Conservation (phyloP, 768 basidiomycete species). For the Naganishia vishniacii region DNA sequence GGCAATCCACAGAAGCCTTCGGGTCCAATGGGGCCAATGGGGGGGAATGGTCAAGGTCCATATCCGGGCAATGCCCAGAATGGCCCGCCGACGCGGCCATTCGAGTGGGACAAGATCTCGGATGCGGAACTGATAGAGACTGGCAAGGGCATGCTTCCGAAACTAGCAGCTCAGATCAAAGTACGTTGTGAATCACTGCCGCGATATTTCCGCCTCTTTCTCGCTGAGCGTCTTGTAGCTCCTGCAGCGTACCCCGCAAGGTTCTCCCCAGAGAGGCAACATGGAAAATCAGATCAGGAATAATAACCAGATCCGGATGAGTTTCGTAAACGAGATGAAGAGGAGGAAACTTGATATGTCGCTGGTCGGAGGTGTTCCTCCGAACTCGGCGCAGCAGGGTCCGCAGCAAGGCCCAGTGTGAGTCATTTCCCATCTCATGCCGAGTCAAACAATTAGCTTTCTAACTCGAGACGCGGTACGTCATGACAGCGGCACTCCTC, state of each 20-base stretch:
- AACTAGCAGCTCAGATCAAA: slow-evolving; percentile 17
- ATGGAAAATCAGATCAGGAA: slow-evolving; percentile 16
- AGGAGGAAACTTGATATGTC: slow-evolving; percentile 21
- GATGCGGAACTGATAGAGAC: slow-evolving; percentile 22
- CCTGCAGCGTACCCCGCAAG: not conserved
- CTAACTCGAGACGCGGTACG: not conserved
- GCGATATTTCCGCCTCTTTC: not conserved
- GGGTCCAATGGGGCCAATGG: not conserved
- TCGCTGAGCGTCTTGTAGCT: not conserved
- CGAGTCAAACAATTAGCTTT: not conserved
- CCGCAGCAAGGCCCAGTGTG: slow-evolving; percentile 12
- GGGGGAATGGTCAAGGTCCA: slow-evolving; percentile 5
- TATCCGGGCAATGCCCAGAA: not conserved
- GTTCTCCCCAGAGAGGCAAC: not conserved
- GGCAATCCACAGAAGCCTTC: slow-evolving; percentile 7
- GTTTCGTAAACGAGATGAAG: slow-evolving; percentile 21
- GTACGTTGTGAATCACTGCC: not conserved
- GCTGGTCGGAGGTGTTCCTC: not conserved
- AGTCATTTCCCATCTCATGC: not conserved
- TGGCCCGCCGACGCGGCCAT: not conserved
- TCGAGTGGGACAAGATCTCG: slow-evolving; percentile 14
- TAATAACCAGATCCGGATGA: slow-evolving; percentile 14
- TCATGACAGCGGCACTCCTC: not conserved
- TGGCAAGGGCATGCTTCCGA: slow-evolving; percentile 24
- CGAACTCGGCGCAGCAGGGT: not conserved